Conservation (phyloP, 805 yeast genomes). For the Candida nanaspora region DNA sequence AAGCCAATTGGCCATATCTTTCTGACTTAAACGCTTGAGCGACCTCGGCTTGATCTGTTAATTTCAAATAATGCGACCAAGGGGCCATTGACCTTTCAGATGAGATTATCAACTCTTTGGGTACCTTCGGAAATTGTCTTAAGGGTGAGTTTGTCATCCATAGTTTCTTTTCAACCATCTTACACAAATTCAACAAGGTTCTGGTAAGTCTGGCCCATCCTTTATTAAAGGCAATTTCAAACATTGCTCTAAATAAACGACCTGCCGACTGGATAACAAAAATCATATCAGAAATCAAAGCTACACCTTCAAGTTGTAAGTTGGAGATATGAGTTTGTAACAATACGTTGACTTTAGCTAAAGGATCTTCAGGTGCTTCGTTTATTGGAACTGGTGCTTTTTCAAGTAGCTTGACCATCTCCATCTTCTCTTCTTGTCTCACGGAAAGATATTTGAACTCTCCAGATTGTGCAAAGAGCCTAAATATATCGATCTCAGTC, state of each 20-base stretch:
- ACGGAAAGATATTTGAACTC: constrained; percentile 83
- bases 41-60: constrained; percentile 64
- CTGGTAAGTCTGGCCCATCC: constrained; percentile 65
- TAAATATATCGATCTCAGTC: constrained; percentile 65
- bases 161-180: constrained; percentile 71
- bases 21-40: constrained; percentile 76
- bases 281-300: constrained; percentile 87
- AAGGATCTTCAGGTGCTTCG: constrained; percentile 61
- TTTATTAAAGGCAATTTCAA: constrained; percentile 64
- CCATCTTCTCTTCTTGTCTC: constrained; percentile 77
- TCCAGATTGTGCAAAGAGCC: constrained; percentile 71
- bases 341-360: constrained; percentile 72
- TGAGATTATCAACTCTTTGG: constrained; percentile 59
- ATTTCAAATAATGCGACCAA: constrained; percentile 67
- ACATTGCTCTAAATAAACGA: constrained; percentile 76
- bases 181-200: constrained; percentile 55
- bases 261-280: constrained; percentile 92
- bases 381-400: constrained; percentile 82
- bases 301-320: constrained; percentile 75
- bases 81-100: constrained; percentile 80
- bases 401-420: constrained; percentile 60
- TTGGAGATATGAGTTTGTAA: constrained; percentile 84
- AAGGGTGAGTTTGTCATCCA: constrained; percentile 87
- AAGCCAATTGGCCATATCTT: constrained; percentile 52
- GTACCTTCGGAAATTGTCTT: constrained; percentile 72